Base-by-base conservation (phyloP, 257 asterid genomes). In the Cinchona pubescens region DNA sequence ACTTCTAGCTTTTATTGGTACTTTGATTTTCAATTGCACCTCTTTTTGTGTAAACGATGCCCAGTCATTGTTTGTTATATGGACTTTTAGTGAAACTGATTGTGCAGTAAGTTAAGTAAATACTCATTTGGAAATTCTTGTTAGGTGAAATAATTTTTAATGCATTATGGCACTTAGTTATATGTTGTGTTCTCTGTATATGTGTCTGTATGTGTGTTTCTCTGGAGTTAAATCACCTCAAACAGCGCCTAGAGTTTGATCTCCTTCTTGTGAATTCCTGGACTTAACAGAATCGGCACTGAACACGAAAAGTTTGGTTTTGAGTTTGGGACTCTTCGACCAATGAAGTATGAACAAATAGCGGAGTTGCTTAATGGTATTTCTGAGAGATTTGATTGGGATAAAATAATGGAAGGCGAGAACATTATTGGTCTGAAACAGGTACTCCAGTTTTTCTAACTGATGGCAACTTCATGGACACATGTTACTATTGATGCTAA, bases 321-420 rank as follows among this genome's bases (percentile, higher is more conserved):
- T 74, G 98, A 94, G 83, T 75, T 87, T 75, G 89, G 72, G 74
- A 89, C 92, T 56, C 79, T 94, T 72, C 85, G 72, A 40, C 99
- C 99, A 73, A 94, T 92, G 94, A 92, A 88, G 79, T 94, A 94
- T 77, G 92, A 88, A 55, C 99, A 94, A 80, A 94, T 94, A 70
- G 83, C 96, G 25, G 97, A 94, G 81, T 88, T 94, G 81, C 96
- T 94, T 63, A 80, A 89, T 77, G 80, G 88, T 79, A 88, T 94
- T 80, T 89, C 98, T 37, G 99, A 94, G 90, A 91, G 99, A 87
- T 94, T 92, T 91, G 98, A 90, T 65, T 94, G 99, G 98, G 98
- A 91, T n/a, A 94, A 89, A 83, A 76, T 94, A 83, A 88, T 92
- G 98, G 99, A 94, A 80, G 97, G 91, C 60, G 96, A 92, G 75